Evolutionary conservation across 23 red algal genomes (phyloP).

Genomic region (Porphyridium purpureum): DNA sequence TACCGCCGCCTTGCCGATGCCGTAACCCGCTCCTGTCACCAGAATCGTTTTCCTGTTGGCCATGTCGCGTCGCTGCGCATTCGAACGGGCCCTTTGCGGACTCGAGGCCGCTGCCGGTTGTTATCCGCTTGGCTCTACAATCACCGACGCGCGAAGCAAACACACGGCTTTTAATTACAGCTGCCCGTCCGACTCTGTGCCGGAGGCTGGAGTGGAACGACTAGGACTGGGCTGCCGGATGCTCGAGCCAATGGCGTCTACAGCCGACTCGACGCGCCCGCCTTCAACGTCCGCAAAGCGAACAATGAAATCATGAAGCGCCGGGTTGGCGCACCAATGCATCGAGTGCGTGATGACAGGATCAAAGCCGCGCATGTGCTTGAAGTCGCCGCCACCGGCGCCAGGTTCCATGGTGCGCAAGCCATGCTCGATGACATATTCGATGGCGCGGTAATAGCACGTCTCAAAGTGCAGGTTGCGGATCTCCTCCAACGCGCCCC

Average conservation of each 20-base stretch:
- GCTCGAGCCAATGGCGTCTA: not conserved
- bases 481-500: conserved; percentile 60
- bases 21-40: conserved; percentile 17
- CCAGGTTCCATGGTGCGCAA: conserved; percentile 57
- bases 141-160: too few relatives aligned
- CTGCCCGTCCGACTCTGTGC: too few relatives aligned
- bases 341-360: conserved; percentile 37
- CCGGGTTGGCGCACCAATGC: conserved; percentile 35
- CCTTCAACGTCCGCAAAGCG: not conserved
- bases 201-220: too few relatives aligned
- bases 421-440: conserved; percentile 50
- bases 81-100: too few relatives aligned
- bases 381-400: conserved; percentile 80
- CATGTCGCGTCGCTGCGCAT: too few relatives aligned
- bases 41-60: conserved; percentile 15
- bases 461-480: conserved; percentile 70
- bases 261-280: not conserved
- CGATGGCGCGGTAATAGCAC: conserved; percentile 75
- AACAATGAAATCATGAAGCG: conserved; percentile 6
- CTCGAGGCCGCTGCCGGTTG: too few relatives aligned
- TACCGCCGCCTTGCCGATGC: conserved; percentile 10
- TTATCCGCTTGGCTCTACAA: too few relatives aligned
- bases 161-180: too few relatives aligned
- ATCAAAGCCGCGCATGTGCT: conserved; percentile 66
- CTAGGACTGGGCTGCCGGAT: too few relatives aligned